Percentiles rank a stretch among this genome's conserved stretches.
Evolutionary conservation across 2,329 filamentous ascomycete species (phyloP).

Genomic region (Stromatinia cepivora): DNA sequence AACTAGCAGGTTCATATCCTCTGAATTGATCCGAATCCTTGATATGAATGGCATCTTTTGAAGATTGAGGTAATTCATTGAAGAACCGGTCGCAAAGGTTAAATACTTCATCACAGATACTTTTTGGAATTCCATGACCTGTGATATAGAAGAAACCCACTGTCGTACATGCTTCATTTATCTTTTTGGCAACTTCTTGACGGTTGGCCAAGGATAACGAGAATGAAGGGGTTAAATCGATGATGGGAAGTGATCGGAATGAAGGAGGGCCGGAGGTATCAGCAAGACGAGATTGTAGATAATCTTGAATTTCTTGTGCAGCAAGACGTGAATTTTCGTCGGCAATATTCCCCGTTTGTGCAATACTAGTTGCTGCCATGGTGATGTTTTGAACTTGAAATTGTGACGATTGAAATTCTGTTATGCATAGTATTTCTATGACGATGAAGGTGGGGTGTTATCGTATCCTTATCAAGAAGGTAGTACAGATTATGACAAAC

Average conservation of each 20-base stretch:
- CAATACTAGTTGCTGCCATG: constrained; percentile 15
- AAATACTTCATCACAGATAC: constrained; percentile 46
- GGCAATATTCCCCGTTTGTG: background rate
- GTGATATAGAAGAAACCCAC: constrained; percentile 44
- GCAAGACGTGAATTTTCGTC: constrained; percentile 23
- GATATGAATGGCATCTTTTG: constrained; percentile 46
- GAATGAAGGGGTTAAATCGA: constrained; percentile 39
- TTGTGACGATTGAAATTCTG: background rate
- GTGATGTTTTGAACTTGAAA: background rate
- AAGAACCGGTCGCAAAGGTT: constrained; percentile 50
- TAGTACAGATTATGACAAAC: background rate
- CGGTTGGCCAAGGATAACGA: constrained; percentile 33
- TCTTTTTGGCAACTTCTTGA: constrained; percentile 35
- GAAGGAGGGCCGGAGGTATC: constrained; percentile 28
- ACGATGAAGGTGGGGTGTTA: background rate
- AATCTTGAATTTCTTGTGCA: constrained; percentile 36
- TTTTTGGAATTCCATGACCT: constrained; percentile 48
- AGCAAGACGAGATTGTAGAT: constrained; percentile 34
- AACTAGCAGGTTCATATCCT: constrained; percentile 52
- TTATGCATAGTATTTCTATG: background rate
- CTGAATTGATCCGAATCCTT: constrained; percentile 45
- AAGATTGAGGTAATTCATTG: constrained; percentile 46
- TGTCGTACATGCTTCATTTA: constrained; percentile 37
- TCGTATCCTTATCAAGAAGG: constrained; percentile 9
- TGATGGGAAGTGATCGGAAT: constrained; percentile 38